Conservation (phyloP, 192 early-diverging fungal species). For the Kickxella alabastrina region DNA sequence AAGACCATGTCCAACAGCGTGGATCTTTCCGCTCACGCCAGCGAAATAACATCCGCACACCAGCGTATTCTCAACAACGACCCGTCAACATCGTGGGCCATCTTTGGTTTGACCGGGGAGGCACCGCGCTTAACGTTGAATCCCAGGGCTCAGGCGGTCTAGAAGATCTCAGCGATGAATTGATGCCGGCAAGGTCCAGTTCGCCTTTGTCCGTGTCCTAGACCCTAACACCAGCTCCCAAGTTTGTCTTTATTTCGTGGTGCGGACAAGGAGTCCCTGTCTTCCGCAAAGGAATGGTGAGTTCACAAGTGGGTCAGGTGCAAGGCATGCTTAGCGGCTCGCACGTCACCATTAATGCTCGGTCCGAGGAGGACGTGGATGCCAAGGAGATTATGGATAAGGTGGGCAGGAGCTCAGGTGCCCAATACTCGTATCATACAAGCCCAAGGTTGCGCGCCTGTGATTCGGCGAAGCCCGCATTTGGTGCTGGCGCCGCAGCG, state of each 20-base stretch:
- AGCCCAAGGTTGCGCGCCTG: constrained; percentile 20
- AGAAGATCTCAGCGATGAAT: constrained; percentile 88
- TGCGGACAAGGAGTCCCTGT: constrained; percentile 94
- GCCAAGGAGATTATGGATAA: constrained; percentile 81
- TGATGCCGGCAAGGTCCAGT: constrained; percentile 86
- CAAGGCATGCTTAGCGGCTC: constrained; percentile 59
- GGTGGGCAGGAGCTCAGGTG: constrained; percentile 76
- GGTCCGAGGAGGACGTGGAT: constrained; percentile 77
- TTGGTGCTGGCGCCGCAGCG: constrained; percentile 10
- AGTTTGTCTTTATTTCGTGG: constrained; percentile 92
- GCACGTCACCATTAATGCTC: constrained; percentile 85
- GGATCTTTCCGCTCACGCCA: constrained; percentile 64
- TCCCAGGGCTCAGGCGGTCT: constrained; percentile 68
- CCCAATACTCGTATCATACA: constrained; percentile 75
- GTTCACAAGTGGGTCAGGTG: constrained; percentile 77
- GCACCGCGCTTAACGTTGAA: constrained; percentile 50
- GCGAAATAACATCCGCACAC: constrained; percentile 62
- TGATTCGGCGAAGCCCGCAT: constrained; percentile 34
- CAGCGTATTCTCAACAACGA: constrained; percentile 58
- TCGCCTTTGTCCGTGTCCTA: constrained; percentile 75
- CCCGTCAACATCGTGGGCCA: constrained; percentile 63
- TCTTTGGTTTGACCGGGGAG: constrained; percentile 75
- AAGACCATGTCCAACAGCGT: constrained; percentile 54
- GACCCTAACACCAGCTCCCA: constrained; percentile 88
- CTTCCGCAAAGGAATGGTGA: constrained; percentile 83